Conservation (phyloP, 345 rosid species). For the Streptanthus diversifolius region DNA sequence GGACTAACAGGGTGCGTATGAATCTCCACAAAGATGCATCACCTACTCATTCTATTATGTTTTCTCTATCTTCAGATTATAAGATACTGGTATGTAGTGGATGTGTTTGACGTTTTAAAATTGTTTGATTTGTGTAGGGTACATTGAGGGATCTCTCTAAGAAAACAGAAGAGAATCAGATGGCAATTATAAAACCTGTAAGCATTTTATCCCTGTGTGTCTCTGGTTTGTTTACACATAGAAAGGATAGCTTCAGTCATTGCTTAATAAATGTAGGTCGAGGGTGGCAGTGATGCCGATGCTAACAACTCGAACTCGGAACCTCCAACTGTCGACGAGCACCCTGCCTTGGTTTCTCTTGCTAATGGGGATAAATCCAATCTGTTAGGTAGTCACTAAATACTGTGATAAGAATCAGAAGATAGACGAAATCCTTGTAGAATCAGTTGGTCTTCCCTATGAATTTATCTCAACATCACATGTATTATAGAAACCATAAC, state of each 20-base stretch:
- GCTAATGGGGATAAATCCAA: conserved; percentile 16
- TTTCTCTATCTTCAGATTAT: background rate
- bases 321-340: conserved; percentile 7
- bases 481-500: conserved; percentile 31
- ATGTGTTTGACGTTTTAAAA: background rate
- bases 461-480: conserved; percentile 14
- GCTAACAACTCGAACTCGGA: conserved; percentile 12
- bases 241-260: background rate
- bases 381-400: conserved; percentile 26
- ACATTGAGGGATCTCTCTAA: conserved; percentile 37
- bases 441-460: conserved; percentile 4
- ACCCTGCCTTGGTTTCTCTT: conserved; percentile 16
- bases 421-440: conserved; percentile 19
- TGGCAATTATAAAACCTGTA: conserved; percentile 13
- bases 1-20: conserved; percentile 79
- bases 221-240: background rate
- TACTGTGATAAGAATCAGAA: conserved; percentile 20
- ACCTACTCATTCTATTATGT: background rate
- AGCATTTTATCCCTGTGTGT: background rate
- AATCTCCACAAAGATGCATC: background rate
- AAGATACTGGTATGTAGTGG: background rate
- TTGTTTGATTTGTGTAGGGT: conserved; percentile 21
- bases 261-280: conserved; percentile 18
- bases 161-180: conserved; percentile 29
- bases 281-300: conserved; percentile 17